Percentiles rank a stretch among this genome's conserved stretches.
Evolutionary conservation across 1,139 yeast genomes (phyloP).

Genomic region (Suhomyces guaymorum): DNA sequence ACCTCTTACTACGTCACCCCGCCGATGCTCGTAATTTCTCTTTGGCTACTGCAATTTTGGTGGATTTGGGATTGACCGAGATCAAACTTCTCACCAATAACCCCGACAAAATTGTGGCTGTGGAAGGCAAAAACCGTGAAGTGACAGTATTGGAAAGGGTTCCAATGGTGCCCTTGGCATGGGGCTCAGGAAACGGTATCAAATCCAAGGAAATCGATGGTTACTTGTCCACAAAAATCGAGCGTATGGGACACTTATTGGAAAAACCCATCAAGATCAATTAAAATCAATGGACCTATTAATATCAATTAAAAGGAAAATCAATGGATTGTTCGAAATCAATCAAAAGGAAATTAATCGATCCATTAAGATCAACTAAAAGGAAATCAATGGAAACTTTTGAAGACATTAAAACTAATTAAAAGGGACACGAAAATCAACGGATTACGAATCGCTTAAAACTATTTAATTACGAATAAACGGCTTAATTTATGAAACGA

Average conservation of each 20-base stretch:
- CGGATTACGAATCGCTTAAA: too few species aligned
- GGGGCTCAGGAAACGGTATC: conserved; percentile 70
- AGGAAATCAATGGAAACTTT: neutral
- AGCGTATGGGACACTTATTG: conserved; percentile 93
- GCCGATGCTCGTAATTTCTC: conserved; percentile 95
- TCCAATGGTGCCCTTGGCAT: conserved; percentile 95
- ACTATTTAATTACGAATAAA: too few species aligned
- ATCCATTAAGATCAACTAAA: conserved; percentile 21
- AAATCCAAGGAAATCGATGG: conserved; percentile 86
- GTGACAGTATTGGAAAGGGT: conserved; percentile 80
- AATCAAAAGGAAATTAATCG: too few species aligned
- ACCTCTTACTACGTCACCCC: conserved; percentile 87
- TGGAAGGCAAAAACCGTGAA: conserved; percentile 75
- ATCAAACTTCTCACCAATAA: conserved; percentile 87
- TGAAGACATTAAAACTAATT: neutral
- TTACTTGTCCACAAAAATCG: conserved; percentile 88
- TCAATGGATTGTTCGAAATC: too few species aligned
- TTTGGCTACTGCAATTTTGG: conserved; percentile 86
- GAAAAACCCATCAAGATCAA: conserved; percentile 53
- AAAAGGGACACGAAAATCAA: too few species aligned
- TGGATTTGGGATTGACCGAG: conserved; percentile 74
- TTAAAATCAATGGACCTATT: too few species aligned
- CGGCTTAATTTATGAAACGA: too few species aligned
- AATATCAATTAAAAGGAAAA: too few species aligned
- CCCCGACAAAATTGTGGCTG: conserved; percentile 94